Evolutionary conservation across 768 basidiomycete genomes (phyloP).

Genomic region (Xerocomellus chrysenteron): DNA sequence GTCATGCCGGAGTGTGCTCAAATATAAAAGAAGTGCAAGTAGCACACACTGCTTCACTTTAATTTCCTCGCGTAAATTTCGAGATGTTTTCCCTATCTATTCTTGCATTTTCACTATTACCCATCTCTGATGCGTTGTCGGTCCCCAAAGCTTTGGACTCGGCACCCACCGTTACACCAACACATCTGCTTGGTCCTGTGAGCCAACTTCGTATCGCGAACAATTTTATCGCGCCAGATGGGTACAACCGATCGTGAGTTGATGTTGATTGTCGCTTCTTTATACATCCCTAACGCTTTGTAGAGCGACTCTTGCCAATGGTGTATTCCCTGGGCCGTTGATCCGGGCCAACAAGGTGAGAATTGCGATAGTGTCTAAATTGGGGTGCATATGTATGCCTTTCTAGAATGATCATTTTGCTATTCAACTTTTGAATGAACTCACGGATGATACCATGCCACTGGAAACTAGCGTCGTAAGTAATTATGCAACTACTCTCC

Average conservation of each 20-base stretch:
- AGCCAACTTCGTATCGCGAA: constrained; percentile 38
- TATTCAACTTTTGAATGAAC: constrained; percentile 44
- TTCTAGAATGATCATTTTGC: constrained; percentile 38
- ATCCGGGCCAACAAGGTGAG: constrained; percentile 39
- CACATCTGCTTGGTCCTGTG: constrained; percentile 18
- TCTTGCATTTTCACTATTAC: constrained; percentile 10
- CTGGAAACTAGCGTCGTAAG: constrained; percentile 43
- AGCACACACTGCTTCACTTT: too few species aligned
- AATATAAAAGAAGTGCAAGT: constrained; percentile 9
- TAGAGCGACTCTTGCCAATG: constrained; percentile 45
- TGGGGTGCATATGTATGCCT: neutral
- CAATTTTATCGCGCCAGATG: constrained; percentile 45
- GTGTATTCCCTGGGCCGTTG: constrained; percentile 47
- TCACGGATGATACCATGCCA: constrained; percentile 48
- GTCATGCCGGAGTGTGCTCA: too few species aligned
- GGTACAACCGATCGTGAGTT: constrained; percentile 41
- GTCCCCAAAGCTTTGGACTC: neutral
- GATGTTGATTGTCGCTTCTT: neutral
- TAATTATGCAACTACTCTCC: constrained; percentile 2
- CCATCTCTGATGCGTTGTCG: constrained; percentile 1
- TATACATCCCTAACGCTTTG: neutral
- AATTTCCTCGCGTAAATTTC: neutral
- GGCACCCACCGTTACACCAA: neutral
- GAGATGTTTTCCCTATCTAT: constrained; percentile 6
- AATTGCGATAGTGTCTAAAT: neutral